Conservation (phyloP, 2,329 filamentous ascomycete genomes). For the Pyrenochaeta sp. region DNA sequence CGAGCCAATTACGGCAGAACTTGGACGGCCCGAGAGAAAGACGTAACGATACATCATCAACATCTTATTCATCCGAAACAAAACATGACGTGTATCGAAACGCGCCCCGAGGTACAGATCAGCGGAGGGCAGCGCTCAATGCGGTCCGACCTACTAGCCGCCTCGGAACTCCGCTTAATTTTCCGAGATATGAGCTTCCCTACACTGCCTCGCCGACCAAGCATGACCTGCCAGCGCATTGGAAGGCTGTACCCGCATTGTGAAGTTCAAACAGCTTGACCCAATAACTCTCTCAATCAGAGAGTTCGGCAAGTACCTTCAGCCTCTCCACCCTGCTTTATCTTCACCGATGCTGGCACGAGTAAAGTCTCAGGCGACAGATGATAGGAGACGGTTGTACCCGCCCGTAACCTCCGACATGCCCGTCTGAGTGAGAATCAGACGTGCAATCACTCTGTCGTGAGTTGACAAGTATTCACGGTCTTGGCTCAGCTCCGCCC, state of each 20-base stretch:
- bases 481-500: not conserved
- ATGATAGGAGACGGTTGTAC: not conserved
- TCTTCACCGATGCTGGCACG: constrained; percentile 2
- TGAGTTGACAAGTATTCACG: not conserved
- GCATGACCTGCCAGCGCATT: constrained; percentile 15
- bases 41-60: constrained; percentile 17
- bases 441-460: not conserved
- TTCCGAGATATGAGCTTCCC: constrained; percentile 22
- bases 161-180: constrained; percentile 33
- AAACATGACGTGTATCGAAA: constrained; percentile 5
- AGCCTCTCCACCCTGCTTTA: constrained; percentile 1
- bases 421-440: not conserved
- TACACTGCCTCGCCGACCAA: constrained; percentile 18
- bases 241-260: constrained; percentile 2
- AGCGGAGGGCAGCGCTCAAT: constrained; percentile 9
- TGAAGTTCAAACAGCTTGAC: constrained; percentile 1
- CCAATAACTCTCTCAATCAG: constrained; percentile 3
- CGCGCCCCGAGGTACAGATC: constrained; percentile 11
- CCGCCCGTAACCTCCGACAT: not conserved
- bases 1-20: no score
- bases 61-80: constrained; percentile 22
- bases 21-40: not conserved
- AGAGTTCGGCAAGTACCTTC: not conserved
- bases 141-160: constrained; percentile 13
- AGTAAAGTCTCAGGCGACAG: not conserved